Conservation (phyloP, 1,284 basidiomycete species). For the Ustilago loliicola region DNA sequence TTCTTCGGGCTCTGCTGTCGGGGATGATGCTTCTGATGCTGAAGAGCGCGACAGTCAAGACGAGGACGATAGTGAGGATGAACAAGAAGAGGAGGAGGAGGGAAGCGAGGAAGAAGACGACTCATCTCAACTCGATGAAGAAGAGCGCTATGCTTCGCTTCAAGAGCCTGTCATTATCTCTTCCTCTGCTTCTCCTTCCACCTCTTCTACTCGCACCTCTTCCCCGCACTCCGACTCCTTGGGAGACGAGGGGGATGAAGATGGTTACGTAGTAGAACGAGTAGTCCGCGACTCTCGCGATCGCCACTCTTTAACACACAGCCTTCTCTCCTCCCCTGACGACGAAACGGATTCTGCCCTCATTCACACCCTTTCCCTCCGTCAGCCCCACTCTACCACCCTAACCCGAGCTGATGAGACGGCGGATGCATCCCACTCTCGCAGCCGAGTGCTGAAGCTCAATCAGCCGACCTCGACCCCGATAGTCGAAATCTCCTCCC, state of each 20-base stretch:
- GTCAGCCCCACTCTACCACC: conserved; percentile 24
- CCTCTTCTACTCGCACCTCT: not conserved
- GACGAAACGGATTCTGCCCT: conserved; percentile 3
- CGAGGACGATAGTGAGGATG: not conserved
- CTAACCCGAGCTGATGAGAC: not conserved
- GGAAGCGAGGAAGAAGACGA: conserved; percentile 17
- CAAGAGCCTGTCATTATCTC: conserved; percentile 26
- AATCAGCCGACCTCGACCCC: conserved; percentile 53
- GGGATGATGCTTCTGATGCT: not conserved
- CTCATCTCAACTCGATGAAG: conserved; percentile 19
- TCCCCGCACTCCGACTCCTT: conserved; percentile 7
- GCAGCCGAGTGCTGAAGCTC: conserved; percentile 57
- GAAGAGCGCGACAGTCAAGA: conserved; percentile 3
- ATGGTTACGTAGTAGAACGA: conserved; percentile 16
- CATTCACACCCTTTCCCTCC: conserved; percentile 46
- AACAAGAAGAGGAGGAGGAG: conserved; percentile 12
- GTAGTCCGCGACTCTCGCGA: conserved; percentile 38
- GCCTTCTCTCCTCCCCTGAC: conserved; percentile 12
- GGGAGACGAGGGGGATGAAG: conserved; percentile 12
- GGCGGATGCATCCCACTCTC: conserved; percentile 43
- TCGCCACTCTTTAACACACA: conserved; percentile 17
- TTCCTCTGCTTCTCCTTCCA: conserved; percentile 19
- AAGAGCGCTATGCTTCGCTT: conserved; percentile 12
- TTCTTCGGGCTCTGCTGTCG: not conserved
- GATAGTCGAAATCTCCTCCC: conserved; percentile 61